phyloP scores from a whole-genome alignment of 177 flowering plant species.

The Telopea speciosissima region DNA sequence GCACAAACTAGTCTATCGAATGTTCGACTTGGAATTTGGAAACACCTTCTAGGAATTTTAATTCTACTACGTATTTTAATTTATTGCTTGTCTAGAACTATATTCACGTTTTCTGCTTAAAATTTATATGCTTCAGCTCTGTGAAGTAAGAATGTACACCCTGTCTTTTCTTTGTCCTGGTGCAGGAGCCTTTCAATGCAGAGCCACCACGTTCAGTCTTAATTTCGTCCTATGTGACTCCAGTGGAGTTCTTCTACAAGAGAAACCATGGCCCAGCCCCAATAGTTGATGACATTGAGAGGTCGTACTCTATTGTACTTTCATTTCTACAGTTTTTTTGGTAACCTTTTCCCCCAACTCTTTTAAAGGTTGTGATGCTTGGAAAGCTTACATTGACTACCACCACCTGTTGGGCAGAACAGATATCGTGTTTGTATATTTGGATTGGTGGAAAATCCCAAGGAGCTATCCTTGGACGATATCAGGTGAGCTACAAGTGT shows the following conservation, averaged over 20 bases:
- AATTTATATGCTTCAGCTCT: neutral
- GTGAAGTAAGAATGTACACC: neutral
- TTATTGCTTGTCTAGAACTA: no score
- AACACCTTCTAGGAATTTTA: no score
- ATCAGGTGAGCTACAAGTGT: constrained; percentile 46
- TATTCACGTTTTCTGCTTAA: neutral
- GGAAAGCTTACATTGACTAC: constrained; percentile 12
- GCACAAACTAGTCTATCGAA: no score
- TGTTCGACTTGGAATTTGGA: no score
- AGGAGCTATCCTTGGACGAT: constrained; percentile 65
- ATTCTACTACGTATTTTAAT: no score
- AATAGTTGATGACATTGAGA: constrained; percentile 77
- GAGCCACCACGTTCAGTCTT: constrained; percentile 83
- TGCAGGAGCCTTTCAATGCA: constrained; percentile 95
- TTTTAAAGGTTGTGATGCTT: neutral
- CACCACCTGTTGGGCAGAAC: constrained; percentile 15
- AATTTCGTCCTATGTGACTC: constrained; percentile 76
- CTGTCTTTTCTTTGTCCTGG: constrained; percentile 3
- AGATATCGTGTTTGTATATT: constrained; percentile 58
- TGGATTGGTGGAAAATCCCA: constrained; percentile 59
- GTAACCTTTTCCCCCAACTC: neutral
- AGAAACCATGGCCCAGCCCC: constrained; percentile 99
- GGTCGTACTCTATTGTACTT: constrained; percentile 29
- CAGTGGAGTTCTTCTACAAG: constrained; percentile 91
- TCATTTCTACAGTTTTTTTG: neutral